Conservation (phyloP, 208 protist species). For the Acanthamoeba polyphaga region DNA sequence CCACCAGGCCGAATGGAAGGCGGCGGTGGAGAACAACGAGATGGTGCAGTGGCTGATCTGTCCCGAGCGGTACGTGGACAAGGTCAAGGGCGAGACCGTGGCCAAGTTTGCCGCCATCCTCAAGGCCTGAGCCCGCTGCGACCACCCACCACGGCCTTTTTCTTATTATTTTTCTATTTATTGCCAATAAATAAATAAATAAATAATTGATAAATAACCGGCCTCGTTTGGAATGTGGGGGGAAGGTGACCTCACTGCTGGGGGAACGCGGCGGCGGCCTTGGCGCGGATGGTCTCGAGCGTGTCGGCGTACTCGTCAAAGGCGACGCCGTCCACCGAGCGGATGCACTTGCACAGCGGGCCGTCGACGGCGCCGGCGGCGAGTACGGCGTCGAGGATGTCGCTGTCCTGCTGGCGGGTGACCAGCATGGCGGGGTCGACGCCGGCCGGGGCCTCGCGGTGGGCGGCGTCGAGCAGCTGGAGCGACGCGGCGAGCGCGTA, state of each 20-base stretch:
- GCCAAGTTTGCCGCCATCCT: slow-evolving; percentile 9
- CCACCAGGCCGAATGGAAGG: background rate
- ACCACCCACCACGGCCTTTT: no score
- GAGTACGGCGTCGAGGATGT: slow-evolving; percentile 57
- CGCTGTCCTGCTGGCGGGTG: slow-evolving; percentile 50
- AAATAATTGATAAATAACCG: no score
- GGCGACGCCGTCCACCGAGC: slow-evolving; percentile 56
- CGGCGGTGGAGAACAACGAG: background rate
- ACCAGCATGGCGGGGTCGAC: slow-evolving; percentile 7
- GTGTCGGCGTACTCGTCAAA: slow-evolving; percentile 53
- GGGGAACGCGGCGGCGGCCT: background rate
- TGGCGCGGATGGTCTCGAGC: slow-evolving; percentile 13
- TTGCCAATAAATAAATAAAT: no score
- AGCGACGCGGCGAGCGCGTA: slow-evolving; percentile 71
- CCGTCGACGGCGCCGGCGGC: slow-evolving; percentile 69
- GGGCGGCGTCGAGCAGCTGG: slow-evolving; percentile 6
- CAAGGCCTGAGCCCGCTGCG: slow-evolving; percentile 5
- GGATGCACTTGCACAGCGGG: slow-evolving; percentile 15
- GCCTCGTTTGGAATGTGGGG: no score
- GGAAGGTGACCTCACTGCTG: no score
- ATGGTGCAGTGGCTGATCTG: slow-evolving; percentile 56
- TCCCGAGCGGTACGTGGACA: slow-evolving; percentile 20
- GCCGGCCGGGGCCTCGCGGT: background rate
- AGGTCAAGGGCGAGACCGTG: slow-evolving; percentile 30
- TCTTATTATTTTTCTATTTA: no score